Conservation (phyloP, 208 protist genomes). For the Naegleria lovaniensis region DNA sequence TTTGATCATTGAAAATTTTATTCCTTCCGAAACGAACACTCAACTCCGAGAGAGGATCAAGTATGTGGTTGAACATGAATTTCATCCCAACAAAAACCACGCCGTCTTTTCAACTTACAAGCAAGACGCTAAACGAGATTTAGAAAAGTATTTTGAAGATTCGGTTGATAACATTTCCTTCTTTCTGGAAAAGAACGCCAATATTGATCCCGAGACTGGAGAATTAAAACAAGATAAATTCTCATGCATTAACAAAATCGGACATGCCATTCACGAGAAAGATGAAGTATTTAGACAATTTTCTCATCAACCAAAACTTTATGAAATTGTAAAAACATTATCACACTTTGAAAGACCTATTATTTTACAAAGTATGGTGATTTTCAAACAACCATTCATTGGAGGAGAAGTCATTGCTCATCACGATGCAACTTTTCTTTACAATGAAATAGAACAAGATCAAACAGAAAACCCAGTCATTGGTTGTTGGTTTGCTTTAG, state of each 20-base stretch:
- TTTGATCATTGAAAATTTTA: constrained; percentile 7
- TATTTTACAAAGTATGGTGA: constrained; percentile 63
- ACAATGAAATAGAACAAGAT: constrained; percentile 33
- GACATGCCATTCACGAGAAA: constrained; percentile 18
- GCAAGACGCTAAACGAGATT: not conserved
- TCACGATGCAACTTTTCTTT: constrained; percentile 66
- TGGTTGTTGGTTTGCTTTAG: constrained; percentile 66
- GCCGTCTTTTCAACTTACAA: not conserved
- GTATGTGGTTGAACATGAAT: not conserved
- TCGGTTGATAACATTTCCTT: constrained; percentile 8
- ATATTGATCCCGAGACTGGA: not conserved
- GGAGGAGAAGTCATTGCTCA: constrained; percentile 54
- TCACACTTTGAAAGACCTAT: constrained; percentile 40
- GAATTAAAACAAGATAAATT: not conserved
- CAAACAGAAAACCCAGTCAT: constrained; percentile 37
- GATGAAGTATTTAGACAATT: constrained; percentile 20
- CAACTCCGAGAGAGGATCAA: not conserved
- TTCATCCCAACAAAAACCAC: not conserved
- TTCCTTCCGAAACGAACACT: not conserved
- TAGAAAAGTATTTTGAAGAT: not conserved
- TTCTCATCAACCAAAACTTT: not conserved
- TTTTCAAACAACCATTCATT: constrained; percentile 61
- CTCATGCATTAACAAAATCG: constrained; percentile 1
- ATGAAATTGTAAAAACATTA: not conserved
- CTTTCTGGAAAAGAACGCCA: constrained; percentile 15